Evolutionary conservation across 176 grass and related monocot species (phyloP).

Genomic region (Aechmea fasciata): DNA sequence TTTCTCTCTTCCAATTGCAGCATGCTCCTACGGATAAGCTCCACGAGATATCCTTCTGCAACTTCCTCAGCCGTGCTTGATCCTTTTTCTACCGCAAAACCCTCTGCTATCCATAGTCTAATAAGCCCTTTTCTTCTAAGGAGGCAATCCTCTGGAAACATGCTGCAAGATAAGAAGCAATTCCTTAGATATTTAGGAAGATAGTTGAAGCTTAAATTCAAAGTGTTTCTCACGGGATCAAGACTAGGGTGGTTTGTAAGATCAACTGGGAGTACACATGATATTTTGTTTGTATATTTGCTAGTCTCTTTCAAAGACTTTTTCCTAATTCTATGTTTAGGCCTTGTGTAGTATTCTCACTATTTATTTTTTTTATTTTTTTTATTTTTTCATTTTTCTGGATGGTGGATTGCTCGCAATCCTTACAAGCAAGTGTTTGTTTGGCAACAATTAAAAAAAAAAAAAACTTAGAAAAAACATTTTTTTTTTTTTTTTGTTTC

Average conservation of each 20-base stretch:
- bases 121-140: slow-evolving; percentile 18
- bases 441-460: too few species aligned
- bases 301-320: too few species aligned
- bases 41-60: slow-evolving; percentile 29
- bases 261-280: too few species aligned
- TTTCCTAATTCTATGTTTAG: too few species aligned
- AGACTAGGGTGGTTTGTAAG: slow-evolving; percentile 26
- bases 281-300: too few species aligned
- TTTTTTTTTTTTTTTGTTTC: too few species aligned
- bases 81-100: slow-evolving; percentile 36
- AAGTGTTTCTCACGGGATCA: slow-evolving; percentile 9
- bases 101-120: slow-evolving; percentile 34
- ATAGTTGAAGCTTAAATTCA: slow-evolving; percentile 16
- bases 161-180: slow-evolving; percentile 31
- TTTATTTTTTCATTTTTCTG: too few species aligned
- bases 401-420: too few species aligned
- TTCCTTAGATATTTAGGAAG: slow-evolving; percentile 21
- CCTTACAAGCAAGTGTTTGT: too few species aligned
- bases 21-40: slow-evolving; percentile 33
- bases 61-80: slow-evolving; percentile 36
- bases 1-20: slow-evolving; percentile 24
- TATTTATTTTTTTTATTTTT: too few species aligned
- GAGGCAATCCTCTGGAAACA: slow-evolving; percentile 16
- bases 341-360: too few species aligned
- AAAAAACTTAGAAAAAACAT: too few species aligned